Conservation (phyloP, 441 rosid species). For the Raphanus hybrid region DNA sequence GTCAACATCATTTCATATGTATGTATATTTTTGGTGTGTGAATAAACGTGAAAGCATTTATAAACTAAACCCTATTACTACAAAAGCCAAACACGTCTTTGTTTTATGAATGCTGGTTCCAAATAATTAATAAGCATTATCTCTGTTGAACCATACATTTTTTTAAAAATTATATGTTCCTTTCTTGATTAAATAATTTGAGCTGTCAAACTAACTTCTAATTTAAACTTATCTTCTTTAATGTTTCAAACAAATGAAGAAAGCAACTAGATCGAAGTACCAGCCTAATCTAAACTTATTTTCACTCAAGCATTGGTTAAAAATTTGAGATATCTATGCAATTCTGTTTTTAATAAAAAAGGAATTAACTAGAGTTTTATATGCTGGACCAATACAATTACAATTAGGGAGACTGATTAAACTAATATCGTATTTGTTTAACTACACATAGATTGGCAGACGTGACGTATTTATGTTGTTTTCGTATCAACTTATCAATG, state of each 20-base stretch:
- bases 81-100: slow-evolving; percentile 41
- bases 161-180: slow-evolving; percentile 24
- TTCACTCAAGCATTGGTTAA: not conserved
- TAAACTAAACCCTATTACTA: slow-evolving; percentile 16
- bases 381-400: slow-evolving; percentile 10
- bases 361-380: slow-evolving; percentile 20
- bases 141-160: slow-evolving; percentile 26
- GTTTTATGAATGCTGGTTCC: slow-evolving; percentile 29
- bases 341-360: not conserved
- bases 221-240: not conserved
- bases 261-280: not conserved
- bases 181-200: slow-evolving; percentile 4
- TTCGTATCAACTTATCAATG: not conserved
- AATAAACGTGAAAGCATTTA: slow-evolving; percentile 17
- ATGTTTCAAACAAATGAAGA: not conserved
- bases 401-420: not conserved
- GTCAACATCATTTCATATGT: slow-evolving; percentile 27
- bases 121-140: slow-evolving; percentile 26
- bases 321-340: not conserved
- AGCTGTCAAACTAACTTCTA: slow-evolving; percentile 8
- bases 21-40: not conserved
- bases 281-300: slow-evolving; percentile 22
- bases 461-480: not conserved
- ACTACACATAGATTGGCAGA: not conserved
- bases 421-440: not conserved